These are phyloP conservation scores for Hura crepitans DNA, from an alignment of 441 rosid species.

Conservation along the genomic window DNA sequence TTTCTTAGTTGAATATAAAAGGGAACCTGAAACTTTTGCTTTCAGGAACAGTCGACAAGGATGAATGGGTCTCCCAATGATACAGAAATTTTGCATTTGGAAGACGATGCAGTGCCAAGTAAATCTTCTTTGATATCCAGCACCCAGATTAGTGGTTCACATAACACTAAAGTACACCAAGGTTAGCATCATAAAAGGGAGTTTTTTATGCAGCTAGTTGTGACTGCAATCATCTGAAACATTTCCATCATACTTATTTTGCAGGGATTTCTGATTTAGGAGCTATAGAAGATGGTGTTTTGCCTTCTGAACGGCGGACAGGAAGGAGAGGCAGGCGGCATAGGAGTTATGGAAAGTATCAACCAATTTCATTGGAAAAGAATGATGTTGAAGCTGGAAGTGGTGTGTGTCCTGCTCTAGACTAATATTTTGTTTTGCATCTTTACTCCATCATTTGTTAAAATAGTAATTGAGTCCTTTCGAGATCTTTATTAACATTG, in stretches of 20 bases:
- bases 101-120: conserved; percentile 23
- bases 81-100: conserved; percentile 27
- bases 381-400: conserved; percentile 42
- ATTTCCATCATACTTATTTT: conserved; percentile 23
- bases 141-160: conserved; percentile 18
- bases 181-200: conserved; percentile 31
- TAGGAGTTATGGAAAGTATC: conserved; percentile 53
- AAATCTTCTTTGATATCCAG: conserved; percentile 7
- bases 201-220: conserved; percentile 9
- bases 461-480: too few species aligned
- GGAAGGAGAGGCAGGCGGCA: conserved; percentile 83
- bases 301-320: conserved; percentile 43
- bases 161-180: conserved; percentile 30
- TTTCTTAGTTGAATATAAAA: neutral
- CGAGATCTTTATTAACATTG: too few species aligned
- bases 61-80: conserved; percentile 31
- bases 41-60: conserved; percentile 32
- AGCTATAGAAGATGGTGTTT: conserved; percentile 40
- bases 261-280: conserved; percentile 44
- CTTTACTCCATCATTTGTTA: too few species aligned
- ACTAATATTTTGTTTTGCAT: neutral
- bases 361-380: conserved; percentile 37
- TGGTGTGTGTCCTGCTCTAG: conserved; percentile 18
- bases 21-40: conserved; percentile 20
- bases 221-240: conserved; percentile 4